Evolutionary conservation across 2,329 filamentous ascomycete species (phyloP), one percentile per base, ranked within the genome.

Genomic region (Diplodia scrobiculata): DNA sequence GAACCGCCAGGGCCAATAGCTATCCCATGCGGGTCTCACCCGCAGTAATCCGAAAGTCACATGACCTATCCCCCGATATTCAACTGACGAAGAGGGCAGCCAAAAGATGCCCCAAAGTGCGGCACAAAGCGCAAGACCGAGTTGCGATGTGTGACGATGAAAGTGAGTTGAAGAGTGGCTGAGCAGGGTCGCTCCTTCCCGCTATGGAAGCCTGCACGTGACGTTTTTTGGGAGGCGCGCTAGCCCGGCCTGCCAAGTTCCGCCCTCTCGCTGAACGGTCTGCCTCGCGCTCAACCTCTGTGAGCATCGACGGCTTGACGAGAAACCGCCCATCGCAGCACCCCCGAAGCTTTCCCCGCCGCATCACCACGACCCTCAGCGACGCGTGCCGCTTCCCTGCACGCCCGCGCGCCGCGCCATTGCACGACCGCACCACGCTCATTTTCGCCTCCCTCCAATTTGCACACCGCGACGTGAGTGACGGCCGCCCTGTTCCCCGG

Each of bases 311-410:
- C 58, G 58, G 58, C 58, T 62, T 62, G 58, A 62, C 58, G 58
- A 62, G 58, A 48, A 34, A 50, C 58, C 58, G 58, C 72, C 71
- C 68, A 70, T 71, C 70, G 66, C 68, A 65, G 69, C 72, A 70
- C 73, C 70, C 72, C 74, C 72, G 72, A 75, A 76, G 76, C 75
- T 72, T 72, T 68, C 68, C 71, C 71, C 72, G 71, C 69, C 41
- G 69, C 72, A 71, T 55, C 74, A 74, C 74, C 75, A 75, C 76
- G 72, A 69, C 73, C 65, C 71, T 66, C 68, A 69, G 58, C 70
- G 68, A 74, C 76, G 76, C 75, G 76, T 77, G 72, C 58, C 63
- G 72, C 66, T 47, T n/a, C 52, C 36, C 51, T 41, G 19, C 66
- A 65, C 66, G 60, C 55, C 32, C 47, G 66, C 66, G 59, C 60